Percentiles rank a stretch among this genome's conserved stretches.
phyloP scores from a whole-genome alignment of 257 asterid genomes.

The Lithospermum erythrorhizon region DNA sequence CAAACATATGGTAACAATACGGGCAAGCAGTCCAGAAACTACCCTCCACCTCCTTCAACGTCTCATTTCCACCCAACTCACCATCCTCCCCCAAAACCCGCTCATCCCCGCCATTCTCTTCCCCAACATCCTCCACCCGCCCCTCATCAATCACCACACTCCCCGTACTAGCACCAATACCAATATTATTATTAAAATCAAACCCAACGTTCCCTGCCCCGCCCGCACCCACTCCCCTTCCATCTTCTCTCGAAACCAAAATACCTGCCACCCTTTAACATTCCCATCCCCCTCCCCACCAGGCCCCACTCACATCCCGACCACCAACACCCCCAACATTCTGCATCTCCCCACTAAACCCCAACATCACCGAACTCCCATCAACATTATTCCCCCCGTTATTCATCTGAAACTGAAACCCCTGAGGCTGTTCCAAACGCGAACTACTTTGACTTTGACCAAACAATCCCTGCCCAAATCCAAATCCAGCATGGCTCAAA shows the following conservation, averaged over 20 bases:
- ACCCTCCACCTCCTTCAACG: neutral
- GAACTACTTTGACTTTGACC: neutral
- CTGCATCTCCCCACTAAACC: neutral
- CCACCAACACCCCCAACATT: too few species aligned
- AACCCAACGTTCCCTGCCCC: slow-evolving; percentile 10
- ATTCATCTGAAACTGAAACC: slow-evolving; percentile 1
- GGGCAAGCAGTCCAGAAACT: slow-evolving; percentile 76
- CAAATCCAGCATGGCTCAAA: neutral
- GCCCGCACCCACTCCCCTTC: neutral
- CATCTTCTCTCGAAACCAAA: neutral
- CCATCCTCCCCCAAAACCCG: neutral
- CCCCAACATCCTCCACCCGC: slow-evolving; percentile 21
- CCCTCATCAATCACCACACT: slow-evolving; percentile 17
- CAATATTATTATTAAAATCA: slow-evolving; percentile 16
- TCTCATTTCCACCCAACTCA: neutral
- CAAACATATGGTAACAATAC: slow-evolving; percentile 72
- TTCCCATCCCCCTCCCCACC: neutral
- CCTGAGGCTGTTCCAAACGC: slow-evolving; percentile 1
- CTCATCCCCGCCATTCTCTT: slow-evolving; percentile 6
- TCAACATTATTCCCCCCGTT: slow-evolving; percentile 10
- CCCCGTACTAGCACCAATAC: slow-evolving; percentile 14
- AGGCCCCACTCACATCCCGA: neutral
- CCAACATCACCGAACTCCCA: neutral
- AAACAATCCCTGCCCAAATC: neutral
- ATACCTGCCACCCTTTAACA: neutral